Conservation (phyloP, 129 eudicot species). For the Flaveria ramosissima region DNA sequence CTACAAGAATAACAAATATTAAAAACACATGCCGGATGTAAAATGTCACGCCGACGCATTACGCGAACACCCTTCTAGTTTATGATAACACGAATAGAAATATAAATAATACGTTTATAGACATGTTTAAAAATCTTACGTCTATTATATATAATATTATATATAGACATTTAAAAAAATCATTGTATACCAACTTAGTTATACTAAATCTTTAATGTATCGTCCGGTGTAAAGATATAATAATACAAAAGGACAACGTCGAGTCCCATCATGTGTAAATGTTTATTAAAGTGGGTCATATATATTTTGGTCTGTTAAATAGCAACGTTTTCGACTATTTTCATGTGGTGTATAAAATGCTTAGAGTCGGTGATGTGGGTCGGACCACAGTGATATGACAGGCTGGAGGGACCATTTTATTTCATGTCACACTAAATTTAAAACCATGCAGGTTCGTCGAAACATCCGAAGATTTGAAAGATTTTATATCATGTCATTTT, state of each 20-base stretch:
- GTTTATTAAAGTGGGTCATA: background rate
- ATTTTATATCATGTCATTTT: background rate
- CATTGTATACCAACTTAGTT: background rate
- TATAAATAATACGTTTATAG: no score
- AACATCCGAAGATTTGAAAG: background rate
- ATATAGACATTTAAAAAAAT: background rate
- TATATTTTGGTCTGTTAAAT: background rate
- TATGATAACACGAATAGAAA: no score
- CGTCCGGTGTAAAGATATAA: background rate
- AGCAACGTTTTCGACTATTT: background rate
- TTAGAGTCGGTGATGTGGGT: background rate
- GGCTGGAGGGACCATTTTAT: background rate
- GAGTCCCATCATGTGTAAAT: background rate
- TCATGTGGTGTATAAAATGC: background rate
- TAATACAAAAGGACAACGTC: background rate
- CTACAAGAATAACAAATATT: no score
- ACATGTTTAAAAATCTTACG: no score
- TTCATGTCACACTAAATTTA: background rate
- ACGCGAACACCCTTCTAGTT: no score
- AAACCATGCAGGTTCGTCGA: slow-evolving; percentile 1
- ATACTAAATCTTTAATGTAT: background rate
- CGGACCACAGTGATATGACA: background rate
- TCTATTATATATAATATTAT: no score
- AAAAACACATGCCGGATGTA: no score
- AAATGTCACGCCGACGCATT: no score